phyloP scores from a whole-genome alignment of 768 basidiomycete species.

The Chalciporus pseudorubinellus region DNA sequence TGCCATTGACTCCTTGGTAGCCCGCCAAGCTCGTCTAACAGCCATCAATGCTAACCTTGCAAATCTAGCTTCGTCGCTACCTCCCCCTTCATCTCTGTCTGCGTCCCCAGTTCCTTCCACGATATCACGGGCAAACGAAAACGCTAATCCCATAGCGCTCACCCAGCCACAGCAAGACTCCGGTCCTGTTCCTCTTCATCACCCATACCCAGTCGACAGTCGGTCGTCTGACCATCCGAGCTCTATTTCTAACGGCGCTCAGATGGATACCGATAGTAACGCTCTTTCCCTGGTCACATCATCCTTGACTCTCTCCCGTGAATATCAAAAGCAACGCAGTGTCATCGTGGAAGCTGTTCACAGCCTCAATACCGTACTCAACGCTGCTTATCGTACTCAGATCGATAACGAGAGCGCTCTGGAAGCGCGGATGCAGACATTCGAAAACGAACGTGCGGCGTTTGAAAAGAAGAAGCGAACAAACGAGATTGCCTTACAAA shows the following conservation, averaged over 20 bases:
- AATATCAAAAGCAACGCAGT: conserved; percentile 8
- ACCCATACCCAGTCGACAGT: conserved; percentile 6
- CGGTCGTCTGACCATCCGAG: not conserved
- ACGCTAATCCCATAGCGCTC: not conserved
- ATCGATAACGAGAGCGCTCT: conserved; percentile 18
- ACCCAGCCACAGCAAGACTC: not conserved
- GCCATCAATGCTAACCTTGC: conserved; percentile 13
- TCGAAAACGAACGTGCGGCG: conserved; percentile 20
- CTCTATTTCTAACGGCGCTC: not conserved
- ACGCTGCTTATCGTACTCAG: conserved; percentile 11
- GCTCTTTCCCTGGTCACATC: not conserved
- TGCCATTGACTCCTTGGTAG: conserved; percentile 5
- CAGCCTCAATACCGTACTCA: conserved; percentile 7
- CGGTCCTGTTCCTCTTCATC: conserved; percentile 1
- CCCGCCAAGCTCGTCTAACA: conserved; percentile 14
- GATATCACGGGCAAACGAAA: not conserved
- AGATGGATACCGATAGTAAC: not conserved
- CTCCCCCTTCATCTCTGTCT: conserved; percentile 6
- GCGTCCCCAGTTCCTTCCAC: conserved; percentile 3
- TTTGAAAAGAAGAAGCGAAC: conserved; percentile 22
- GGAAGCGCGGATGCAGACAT: not conserved
- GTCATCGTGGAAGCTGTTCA: conserved; percentile 14
- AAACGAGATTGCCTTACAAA: conserved; percentile 18
- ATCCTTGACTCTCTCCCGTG: conserved; percentile 3
- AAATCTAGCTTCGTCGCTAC: conserved; percentile 6